These are phyloP conservation scores for Sporothrix brunneoviolacea DNA, from an alignment of 2,329 filamentous ascomycete species.

Conservation along the genomic window DNA sequence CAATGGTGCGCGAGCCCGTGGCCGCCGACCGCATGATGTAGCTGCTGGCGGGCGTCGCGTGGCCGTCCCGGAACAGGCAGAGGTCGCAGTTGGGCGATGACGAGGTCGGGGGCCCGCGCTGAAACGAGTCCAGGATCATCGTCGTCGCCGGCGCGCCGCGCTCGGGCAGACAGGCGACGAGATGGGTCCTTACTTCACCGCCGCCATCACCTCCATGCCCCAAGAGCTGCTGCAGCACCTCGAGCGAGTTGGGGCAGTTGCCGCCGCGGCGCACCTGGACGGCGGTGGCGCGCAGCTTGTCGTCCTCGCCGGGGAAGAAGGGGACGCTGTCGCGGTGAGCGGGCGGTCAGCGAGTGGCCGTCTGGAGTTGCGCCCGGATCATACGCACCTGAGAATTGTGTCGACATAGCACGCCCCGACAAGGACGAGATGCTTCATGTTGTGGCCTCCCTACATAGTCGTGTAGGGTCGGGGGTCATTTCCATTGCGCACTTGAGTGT, in stretches of 20 bases:
- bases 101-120: slow-evolving; percentile 6
- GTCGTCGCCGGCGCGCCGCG: slow-evolving; percentile 41
- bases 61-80: slow-evolving; percentile 53
- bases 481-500: no score
- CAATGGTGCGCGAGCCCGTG: slow-evolving; percentile 59
- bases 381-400: slow-evolving; percentile 57
- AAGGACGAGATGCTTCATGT: slow-evolving; percentile 53
- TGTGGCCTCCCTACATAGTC: slow-evolving; percentile 13
- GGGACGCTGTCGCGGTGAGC: slow-evolving; percentile 44
- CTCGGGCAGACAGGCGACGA: slow-evolving; percentile 50
- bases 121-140: slow-evolving; percentile 49
- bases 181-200: slow-evolving; percentile 29
- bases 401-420: slow-evolving; percentile 65
- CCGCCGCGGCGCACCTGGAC: slow-evolving; percentile 59
- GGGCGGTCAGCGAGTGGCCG: not conserved
- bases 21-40: slow-evolving; percentile 59
- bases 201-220: no score
- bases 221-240: slow-evolving; percentile 63
- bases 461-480: no score
- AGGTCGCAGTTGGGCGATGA: slow-evolving; percentile 40
- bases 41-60: slow-evolving; percentile 55
- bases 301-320: slow-evolving; percentile 62
- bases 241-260: slow-evolving; percentile 65
- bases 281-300: slow-evolving; percentile 60
- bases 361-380: not conserved